Evolutionary conservation across 2,329 filamentous ascomycete species (phyloP), one percentile per base, ranked within the genome.

Genomic region (Sporothrix luriei): DNA sequence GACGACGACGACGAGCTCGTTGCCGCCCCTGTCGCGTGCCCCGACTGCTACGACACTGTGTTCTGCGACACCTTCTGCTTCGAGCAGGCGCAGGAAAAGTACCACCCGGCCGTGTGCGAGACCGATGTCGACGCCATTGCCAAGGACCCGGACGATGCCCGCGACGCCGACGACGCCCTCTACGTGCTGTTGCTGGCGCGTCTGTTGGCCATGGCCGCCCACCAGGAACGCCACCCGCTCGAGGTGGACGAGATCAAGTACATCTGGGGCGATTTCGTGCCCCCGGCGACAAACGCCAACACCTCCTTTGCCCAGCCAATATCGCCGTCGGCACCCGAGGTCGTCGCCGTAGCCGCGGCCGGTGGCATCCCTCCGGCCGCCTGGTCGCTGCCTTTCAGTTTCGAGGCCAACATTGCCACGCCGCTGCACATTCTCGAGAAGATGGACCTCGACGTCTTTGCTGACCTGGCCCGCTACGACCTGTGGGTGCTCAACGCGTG

Each of bases 401-500:
- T 94, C 80, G 84, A 88, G 67, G 88, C 88, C 78, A 93, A 92
- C 74, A 87, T 95, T 71, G 85, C 91, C 69, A 86, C 86, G 2
- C 91, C 92, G 0, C 84, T 94, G 6, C 90, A 94, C 76, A 84
- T 94, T 43, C 84, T 95, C 19, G 91, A 94, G 78, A 93, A 92
- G 79, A 93, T 95, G 90, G 91, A 93, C 74, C 83, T 94, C 69
- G 90, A 94, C 76, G 88, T 93, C 67, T 94, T 90, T 77, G 83
- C 82, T 16, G 80, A 80, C 0, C 78, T 89, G 4, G 79, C 80
- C 10, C 79, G 82, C 29, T 89, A 91, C 77, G 91, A 94, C 74
- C 80, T 91, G 7, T 95, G 92, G 92, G 85, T 97, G 19, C 86
- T 97, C 76, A 97, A 98, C 79, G 97, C 93, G 0, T 84, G 97